Evolutionary conservation across 768 basidiomycete genomes (phyloP).

Genomic region (Xerocomellus amylosporus): DNA sequence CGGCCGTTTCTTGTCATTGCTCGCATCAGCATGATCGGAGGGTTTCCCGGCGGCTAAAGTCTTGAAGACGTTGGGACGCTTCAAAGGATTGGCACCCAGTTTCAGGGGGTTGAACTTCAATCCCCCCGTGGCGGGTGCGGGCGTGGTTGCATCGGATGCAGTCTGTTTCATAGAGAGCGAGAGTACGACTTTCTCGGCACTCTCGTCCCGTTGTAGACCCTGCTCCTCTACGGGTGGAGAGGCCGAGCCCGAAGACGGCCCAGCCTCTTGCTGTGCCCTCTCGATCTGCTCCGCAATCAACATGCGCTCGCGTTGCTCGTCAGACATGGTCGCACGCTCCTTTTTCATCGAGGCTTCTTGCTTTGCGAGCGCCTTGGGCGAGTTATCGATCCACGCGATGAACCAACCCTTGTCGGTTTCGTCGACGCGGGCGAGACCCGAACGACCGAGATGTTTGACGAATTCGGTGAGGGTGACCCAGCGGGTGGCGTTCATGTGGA

Average conservation of each 20-base stretch:
- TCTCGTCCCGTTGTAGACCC: conserved; percentile 71
- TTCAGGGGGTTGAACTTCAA: conserved; percentile 59
- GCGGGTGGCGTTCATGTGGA: conserved; percentile 98
- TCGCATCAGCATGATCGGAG: conserved; percentile 28
- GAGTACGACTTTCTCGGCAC: conserved; percentile 69
- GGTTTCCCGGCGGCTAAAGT: conserved; percentile 35
- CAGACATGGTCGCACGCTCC: conserved; percentile 85
- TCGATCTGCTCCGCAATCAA: conserved; percentile 94
- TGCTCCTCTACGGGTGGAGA: conserved; percentile 46
- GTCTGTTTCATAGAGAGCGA: conserved; percentile 62
- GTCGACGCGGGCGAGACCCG: conserved; percentile 87
- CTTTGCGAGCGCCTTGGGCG: conserved; percentile 89
- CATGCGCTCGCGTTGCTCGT: conserved; percentile 90
- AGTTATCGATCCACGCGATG: conserved; percentile 95
- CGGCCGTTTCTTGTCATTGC: conserved; percentile 58
- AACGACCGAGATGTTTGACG: conserved; percentile 80
- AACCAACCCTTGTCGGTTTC: conserved; percentile 99
- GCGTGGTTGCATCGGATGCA: conserved; percentile 23
- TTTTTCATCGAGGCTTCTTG: conserved; percentile 87
- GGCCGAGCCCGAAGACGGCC: conserved; percentile 29
- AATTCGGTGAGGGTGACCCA: conserved; percentile 99
- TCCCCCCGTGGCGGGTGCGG: conserved; percentile 36
- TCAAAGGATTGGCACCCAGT: conserved; percentile 54
- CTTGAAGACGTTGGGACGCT: conserved; percentile 76
- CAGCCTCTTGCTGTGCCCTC: conserved; percentile 58